Percentiles rank a stretch among this genome's conserved stretches.
These are phyloP conservation scores for Phragmites australis DNA, from an alignment of 176 grass and related monocot genomes.

Conservation along the genomic window DNA sequence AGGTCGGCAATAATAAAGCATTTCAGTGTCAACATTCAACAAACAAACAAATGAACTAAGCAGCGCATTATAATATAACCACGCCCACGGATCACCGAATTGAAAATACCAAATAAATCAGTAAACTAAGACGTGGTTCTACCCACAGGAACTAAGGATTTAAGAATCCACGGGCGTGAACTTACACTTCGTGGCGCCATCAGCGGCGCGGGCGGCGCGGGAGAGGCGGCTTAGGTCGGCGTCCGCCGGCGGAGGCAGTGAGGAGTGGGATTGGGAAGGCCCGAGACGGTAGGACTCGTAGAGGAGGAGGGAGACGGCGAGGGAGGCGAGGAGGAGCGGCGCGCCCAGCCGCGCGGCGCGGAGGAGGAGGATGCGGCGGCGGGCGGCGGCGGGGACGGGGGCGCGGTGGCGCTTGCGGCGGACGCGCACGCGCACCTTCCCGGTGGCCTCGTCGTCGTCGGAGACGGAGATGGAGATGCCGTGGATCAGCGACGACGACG, in stretches of 20 bases:
- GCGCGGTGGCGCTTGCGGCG: slow-evolving; percentile 54
- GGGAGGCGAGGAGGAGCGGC: slow-evolving; percentile 52
- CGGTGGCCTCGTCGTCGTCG: slow-evolving; percentile 72
- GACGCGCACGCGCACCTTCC: slow-evolving; percentile 59
- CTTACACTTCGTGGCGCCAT: slow-evolving; percentile 64
- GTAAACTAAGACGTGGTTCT: slow-evolving; percentile 26
- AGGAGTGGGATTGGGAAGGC: not conserved
- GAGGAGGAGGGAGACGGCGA: slow-evolving; percentile 59
- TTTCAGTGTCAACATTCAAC: not conserved
- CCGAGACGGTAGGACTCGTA: slow-evolving; percentile 51
- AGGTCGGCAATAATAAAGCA: slow-evolving; percentile 16
- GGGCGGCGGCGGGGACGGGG: not conserved
- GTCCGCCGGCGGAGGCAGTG: not conserved
- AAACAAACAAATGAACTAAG: slow-evolving; percentile 17
- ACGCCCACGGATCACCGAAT: not conserved
- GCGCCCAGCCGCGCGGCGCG: slow-evolving; percentile 28
- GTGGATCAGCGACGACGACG: slow-evolving; percentile 59
- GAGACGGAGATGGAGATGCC: slow-evolving; percentile 85
- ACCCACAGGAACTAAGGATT: slow-evolving; percentile 28
- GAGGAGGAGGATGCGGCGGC: slow-evolving; percentile 43
- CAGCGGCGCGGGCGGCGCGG: slow-evolving; percentile 48
- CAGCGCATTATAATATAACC: slow-evolving; percentile 28
- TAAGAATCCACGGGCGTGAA: not conserved
- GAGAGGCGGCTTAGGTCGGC: slow-evolving; percentile 44
- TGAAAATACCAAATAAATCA: slow-evolving; percentile 11